Percentiles rank a stretch among this genome's conserved stretches.
These are phyloP conservation scores for Gnomoniopsis sp. DNA, from an alignment of 2,329 filamentous ascomycete genomes.

Conservation along the genomic window DNA sequence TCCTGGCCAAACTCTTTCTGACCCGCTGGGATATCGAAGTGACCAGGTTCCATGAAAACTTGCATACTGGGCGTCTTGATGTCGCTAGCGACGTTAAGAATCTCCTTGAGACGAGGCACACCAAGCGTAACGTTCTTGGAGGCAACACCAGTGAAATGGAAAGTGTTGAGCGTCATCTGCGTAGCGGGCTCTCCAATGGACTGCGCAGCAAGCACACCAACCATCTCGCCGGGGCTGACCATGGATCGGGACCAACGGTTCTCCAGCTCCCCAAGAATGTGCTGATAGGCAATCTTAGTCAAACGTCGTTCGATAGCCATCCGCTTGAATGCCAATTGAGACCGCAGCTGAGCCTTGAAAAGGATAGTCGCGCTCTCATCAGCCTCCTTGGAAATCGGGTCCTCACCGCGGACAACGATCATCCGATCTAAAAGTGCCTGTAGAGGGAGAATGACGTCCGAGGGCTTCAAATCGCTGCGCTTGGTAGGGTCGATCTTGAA, in stretches of 20 bases:
- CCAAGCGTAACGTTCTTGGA: slow-evolving; percentile 99
- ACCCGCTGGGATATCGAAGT: slow-evolving; percentile 39
- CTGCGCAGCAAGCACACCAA: slow-evolving; percentile 94
- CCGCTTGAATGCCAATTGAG: slow-evolving; percentile 87
- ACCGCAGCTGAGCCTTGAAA: slow-evolving; percentile 88
- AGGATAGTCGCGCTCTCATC: slow-evolving; percentile 85
- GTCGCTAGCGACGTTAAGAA: slow-evolving; percentile 94
- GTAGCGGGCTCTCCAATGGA: slow-evolving; percentile 98
- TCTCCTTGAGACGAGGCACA: slow-evolving; percentile 98
- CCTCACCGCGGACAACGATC: slow-evolving; percentile 80
- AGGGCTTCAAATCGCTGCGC: slow-evolving; percentile 84
- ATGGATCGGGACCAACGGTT: slow-evolving; percentile 81
- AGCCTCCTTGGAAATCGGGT: slow-evolving; percentile 79
- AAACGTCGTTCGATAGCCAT: slow-evolving; percentile 82
- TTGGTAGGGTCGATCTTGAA: slow-evolving; percentile 86
- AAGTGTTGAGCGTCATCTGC: slow-evolving; percentile 99
- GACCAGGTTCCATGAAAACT: slow-evolving; percentile 70
- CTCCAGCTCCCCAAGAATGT: slow-evolving; percentile 87
- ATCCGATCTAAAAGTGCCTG: slow-evolving; percentile 72
- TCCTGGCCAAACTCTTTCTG: slow-evolving; percentile 50
- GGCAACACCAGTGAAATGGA: slow-evolving; percentile 99
- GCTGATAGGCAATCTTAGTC: slow-evolving; percentile 88
- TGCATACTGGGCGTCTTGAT: slow-evolving; percentile 99
- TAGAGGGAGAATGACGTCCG: slow-evolving; percentile 80
- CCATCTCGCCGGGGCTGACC: slow-evolving; percentile 96